Conservation (phyloP, 768 basidiomycete species). For the Lyophyllum decastes region DNA sequence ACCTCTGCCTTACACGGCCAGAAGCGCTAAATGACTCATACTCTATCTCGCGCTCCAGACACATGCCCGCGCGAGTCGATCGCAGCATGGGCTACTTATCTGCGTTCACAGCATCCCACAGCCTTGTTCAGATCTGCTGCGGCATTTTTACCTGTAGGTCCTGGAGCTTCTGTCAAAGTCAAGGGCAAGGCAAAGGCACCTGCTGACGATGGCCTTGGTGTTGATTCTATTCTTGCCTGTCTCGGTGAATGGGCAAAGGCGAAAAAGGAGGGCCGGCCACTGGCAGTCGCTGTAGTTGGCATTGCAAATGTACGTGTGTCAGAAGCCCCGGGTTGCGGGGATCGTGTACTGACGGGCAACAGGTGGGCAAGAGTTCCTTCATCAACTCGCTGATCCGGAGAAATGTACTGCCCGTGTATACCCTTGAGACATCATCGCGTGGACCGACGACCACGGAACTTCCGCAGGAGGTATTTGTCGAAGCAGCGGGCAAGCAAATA, state of each 20-base stretch:
- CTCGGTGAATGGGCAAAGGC: constrained; percentile 49
- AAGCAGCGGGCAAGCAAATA: constrained; percentile 49
- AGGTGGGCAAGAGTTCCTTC: constrained; percentile 85
- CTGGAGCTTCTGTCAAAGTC: constrained; percentile 24
- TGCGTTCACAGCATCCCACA: constrained; percentile 63
- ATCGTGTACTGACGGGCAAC: constrained; percentile 1
- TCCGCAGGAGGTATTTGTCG: constrained; percentile 61
- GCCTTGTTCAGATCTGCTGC: constrained; percentile 75
- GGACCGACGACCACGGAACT: constrained; percentile 74
- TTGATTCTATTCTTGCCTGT: constrained; percentile 47
- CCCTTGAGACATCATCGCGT: constrained; percentile 48
- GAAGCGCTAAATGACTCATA: neutral
- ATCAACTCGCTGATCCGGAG: constrained; percentile 74
- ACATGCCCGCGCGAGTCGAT: constrained; percentile 78
- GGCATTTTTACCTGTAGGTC: constrained; percentile 54
- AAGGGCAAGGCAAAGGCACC: constrained; percentile 43
- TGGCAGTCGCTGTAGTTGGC: constrained; percentile 82
- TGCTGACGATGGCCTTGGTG: constrained; percentile 62
- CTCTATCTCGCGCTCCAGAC: constrained; percentile 45
- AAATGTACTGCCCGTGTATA: constrained; percentile 57
- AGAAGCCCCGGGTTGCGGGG: neutral
- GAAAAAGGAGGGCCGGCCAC: constrained; percentile 47
- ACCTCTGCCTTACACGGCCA: neutral
- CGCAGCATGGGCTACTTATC: constrained; percentile 61
- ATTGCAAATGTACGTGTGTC: constrained; percentile 66